phyloP scores from a whole-genome alignment of 129 eudicot genomes.

The Saussurea involucrata region DNA sequence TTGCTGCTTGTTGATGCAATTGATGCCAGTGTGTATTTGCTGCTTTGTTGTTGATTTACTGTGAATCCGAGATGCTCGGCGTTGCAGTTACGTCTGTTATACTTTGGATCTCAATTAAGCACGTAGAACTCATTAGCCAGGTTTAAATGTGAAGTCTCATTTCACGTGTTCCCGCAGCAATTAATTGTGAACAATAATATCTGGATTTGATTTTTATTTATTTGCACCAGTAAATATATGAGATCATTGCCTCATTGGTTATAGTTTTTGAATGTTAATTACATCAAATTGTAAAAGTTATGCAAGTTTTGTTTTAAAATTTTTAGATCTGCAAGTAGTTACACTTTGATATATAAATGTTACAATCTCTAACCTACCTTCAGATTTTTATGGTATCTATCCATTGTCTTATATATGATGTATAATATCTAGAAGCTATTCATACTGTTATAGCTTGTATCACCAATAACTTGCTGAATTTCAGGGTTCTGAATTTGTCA shows the following conservation, averaged over 20 bases:
- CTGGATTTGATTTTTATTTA: neutral
- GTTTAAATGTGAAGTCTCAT: conserved; percentile 10
- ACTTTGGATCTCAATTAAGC: conserved; percentile 19
- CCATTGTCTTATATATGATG: neutral
- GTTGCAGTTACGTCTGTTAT: conserved; percentile 6
- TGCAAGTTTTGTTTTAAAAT: neutral
- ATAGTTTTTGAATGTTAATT: neutral
- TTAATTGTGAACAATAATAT: conserved; percentile 9
- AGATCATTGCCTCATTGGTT: neutral
- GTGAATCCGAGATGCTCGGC: conserved; percentile 10
- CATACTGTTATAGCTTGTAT: neutral
- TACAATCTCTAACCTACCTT: neutral
- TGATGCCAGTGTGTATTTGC: neutral
- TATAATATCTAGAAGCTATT: neutral
- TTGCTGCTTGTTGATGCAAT: conserved; percentile 1
- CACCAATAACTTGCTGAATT: neutral
- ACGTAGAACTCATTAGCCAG: conserved; percentile 2
- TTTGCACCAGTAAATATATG: neutral
- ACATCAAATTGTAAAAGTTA: neutral
- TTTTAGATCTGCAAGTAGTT: neutral
- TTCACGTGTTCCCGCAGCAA: conserved; percentile 1
- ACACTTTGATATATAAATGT: neutral
- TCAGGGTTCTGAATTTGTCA: neutral
- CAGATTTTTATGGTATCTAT: neutral
- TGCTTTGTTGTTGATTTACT: conserved; percentile 2